Evolutionary conservation across 768 basidiomycete genomes (phyloP), one percentile per base, ranked within the genome.

Genomic region (Hirschioporus abietinus): DNA sequence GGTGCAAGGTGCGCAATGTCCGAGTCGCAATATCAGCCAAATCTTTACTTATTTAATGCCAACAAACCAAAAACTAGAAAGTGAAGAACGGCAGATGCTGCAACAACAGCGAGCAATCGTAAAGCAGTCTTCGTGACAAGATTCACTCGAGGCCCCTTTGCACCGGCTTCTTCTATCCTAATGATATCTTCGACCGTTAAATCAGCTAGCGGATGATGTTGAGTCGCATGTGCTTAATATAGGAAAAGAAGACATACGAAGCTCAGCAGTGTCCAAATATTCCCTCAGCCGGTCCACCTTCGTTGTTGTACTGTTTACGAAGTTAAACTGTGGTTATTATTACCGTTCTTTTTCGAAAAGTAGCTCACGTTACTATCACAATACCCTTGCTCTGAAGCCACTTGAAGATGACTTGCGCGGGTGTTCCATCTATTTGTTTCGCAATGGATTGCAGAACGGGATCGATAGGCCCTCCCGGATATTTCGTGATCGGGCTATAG

Each of bases 351-450:
- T n/a, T n/a, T n/a, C n/a, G n/a, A n/a, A n/a, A n/a, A n/a, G n/a
- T n/a, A n/a, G n/a, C n/a, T n/a, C n/a, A 87, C 87, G 89, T 91
- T 67, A 90, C 87, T 63, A 90, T 84, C 5, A 86, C 84, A 1
- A 80, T 84, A 30, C 86, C 86, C 72, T 92, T 92, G 35, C 83
- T 81, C 71, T 80, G 83, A 1, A 86, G 86, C 91, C 91, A 92
- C 0, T 83, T 76, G 63, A 92, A 83, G 23, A 92, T 76, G 36
- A 91, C 85, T 70, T 92, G 91, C 0, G 83, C 84, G 0, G 86
- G 80, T 3, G 83, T 83, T n/a, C 83, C 84, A 7, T 82, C 81
- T 8, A 87, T 75, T 15, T 77, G 74, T 4, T 70, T 67, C 1
- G 77, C 74, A 61, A 82, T 74, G 26, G 72, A 67, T 60, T 73